Conservation (phyloP, 208 protist genomes). For the Acanthamoeba divionensis region DNA sequence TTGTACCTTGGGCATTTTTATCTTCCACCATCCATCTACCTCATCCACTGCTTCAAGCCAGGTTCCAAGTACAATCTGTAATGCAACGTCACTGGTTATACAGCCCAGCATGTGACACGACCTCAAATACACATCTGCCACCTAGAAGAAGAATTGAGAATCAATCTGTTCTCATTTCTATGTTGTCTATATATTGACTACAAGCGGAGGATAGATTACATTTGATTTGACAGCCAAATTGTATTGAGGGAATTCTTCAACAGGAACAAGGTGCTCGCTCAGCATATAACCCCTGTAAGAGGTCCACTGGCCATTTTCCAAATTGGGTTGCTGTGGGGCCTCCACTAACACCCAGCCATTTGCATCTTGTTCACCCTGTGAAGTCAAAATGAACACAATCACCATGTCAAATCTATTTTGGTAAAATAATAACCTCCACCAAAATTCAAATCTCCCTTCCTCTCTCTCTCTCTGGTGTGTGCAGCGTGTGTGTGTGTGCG, state of each 20-base stretch:
- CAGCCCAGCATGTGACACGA: neutral
- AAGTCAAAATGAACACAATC: no score
- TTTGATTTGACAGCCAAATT: neutral
- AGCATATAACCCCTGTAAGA: slow-evolving; percentile 23
- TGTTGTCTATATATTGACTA: no score
- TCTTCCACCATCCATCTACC: slow-evolving; percentile 38
- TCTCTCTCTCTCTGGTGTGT: no score
- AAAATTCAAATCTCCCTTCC: no score
- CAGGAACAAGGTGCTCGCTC: slow-evolving; percentile 10
- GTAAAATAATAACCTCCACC: no score
- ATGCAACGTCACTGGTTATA: neutral
- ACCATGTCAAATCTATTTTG: no score
- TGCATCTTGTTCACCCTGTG: neutral
- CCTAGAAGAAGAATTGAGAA: neutral
- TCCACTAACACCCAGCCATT: slow-evolving; percentile 15
- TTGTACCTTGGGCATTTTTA: neutral
- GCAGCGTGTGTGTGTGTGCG: no score
- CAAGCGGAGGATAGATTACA: neutral
- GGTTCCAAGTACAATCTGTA: neutral
- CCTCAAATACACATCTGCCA: neutral
- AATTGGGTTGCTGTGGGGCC: neutral
- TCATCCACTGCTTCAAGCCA: neutral
- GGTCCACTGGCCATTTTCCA: neutral
- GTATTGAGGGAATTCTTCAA: neutral
- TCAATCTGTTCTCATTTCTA: no score